Evolutionary conservation across 164 flowering plant genomes (phyloP), one percentile per base, ranked within the genome.

Genomic region (Liquidambar formosana): DNA sequence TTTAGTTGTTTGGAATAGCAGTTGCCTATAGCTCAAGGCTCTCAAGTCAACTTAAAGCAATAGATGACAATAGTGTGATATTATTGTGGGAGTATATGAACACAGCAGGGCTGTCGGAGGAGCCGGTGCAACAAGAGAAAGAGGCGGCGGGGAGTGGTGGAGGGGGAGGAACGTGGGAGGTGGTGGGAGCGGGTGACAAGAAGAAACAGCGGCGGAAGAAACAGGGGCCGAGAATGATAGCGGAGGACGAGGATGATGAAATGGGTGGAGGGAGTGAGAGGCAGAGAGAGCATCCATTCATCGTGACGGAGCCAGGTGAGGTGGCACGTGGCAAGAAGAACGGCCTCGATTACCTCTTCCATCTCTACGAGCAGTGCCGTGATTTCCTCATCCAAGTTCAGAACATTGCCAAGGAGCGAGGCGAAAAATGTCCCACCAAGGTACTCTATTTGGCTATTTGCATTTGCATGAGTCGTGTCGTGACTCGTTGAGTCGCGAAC

Each of bases 301-400:
- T 93, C 0, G 97, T 96, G 47, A 96, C 98, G 11, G 99, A 92
- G 84, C 99, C 99, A 0, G 98, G 98, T 3, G 99, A 96, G 68
- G 97, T 93, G 67, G 98, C 99, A 1, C 86, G 97, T 23, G 99
- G 98, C 21, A 93, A 96, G 48, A 96, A 96, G 90, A 96, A 96
- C 73, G 99, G 98, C 33, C 84, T 96, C 2, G 99, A 96, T 76
- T 96, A 96, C 70, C 84, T 96, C 48, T 96, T 96, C 83, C 98
- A 96, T 73, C 86, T 93, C 47, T 93, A 91, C 71, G 98, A 96
- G 58, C 94, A 90, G 64, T 96, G 98, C 79, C 83, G 95, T 8
- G 94, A 89, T 12, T 93, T 91, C 83, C 74, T 96, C 77, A 78
- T 89, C 63, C 96, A 93, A 64, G 99, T 96, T 67, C 99, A 96